These are phyloP conservation scores for Domatiomyces catenatus DNA, from an alignment of 2,329 filamentous ascomycete species.

Conservation along the genomic window DNA sequence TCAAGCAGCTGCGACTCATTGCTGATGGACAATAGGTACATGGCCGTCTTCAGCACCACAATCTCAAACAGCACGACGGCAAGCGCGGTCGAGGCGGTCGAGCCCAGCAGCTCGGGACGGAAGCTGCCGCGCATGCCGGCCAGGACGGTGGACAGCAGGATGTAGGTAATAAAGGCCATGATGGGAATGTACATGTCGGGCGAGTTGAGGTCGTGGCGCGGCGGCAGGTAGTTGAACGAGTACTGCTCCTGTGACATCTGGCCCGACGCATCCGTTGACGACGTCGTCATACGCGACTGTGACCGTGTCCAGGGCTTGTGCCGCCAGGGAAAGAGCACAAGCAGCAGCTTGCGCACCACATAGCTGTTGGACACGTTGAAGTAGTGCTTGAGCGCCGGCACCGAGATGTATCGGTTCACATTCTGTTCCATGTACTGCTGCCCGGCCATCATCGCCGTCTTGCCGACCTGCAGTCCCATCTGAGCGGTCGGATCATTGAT, in stretches of 20 bases:
- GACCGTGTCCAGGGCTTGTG: conserved; percentile 96
- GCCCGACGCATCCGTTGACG: conserved; percentile 35
- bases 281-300: conserved; percentile 42
- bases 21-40: conserved; percentile 31
- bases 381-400: conserved; percentile 90
- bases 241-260: conserved; percentile 40
- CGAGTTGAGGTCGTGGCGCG: conserved; percentile 88
- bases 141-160: conserved; percentile 78
- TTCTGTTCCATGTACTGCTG: conserved; percentile 94
- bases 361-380: conserved; percentile 98
- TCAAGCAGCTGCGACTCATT: conserved; percentile 46
- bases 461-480: conserved; percentile 85
- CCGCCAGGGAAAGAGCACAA: conserved; percentile 94
- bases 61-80: conserved; percentile 79
- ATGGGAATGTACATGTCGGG: conserved; percentile 99
- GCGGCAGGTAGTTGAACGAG: conserved; percentile 57
- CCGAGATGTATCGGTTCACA: conserved; percentile 76
- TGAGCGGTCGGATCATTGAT: conserved; percentile 93
- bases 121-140: conserved; percentile 83
- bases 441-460: conserved; percentile 77
- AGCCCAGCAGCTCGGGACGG: conserved; percentile 81
- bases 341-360: conserved; percentile 78
- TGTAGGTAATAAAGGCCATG: conserved; percentile 96
- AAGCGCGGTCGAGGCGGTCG: conserved; percentile 71
- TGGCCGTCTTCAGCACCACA: conserved; percentile 74